Conservation (phyloP, 2,329 filamentous ascomycete genomes). For the Plectosphaerella plurivora region DNA sequence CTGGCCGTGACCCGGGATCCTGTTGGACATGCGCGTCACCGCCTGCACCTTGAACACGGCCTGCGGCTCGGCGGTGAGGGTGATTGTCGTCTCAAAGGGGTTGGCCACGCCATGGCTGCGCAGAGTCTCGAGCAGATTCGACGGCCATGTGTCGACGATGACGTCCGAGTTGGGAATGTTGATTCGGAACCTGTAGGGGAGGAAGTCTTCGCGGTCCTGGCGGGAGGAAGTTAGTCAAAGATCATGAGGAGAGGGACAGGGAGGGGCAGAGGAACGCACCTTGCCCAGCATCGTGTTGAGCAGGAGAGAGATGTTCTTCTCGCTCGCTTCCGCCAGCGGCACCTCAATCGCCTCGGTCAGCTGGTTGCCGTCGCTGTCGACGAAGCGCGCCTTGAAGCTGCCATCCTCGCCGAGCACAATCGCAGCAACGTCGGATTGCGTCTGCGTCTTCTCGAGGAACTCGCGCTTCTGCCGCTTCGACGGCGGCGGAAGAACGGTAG, state of each 20-base stretch:
- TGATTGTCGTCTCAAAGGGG: constrained; percentile 51
- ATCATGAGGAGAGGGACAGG: background rate
- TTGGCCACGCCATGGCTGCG: constrained; percentile 52
- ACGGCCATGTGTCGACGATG: constrained; percentile 52
- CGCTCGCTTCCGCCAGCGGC: constrained; percentile 76
- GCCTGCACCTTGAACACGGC: constrained; percentile 91
- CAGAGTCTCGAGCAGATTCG: constrained; percentile 50
- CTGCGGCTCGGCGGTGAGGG: constrained; percentile 68
- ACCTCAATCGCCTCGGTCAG: constrained; percentile 67
- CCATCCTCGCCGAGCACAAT: constrained; percentile 63
- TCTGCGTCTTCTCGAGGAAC: constrained; percentile 62
- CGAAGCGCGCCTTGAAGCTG: constrained; percentile 80
- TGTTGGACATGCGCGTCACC: constrained; percentile 83
- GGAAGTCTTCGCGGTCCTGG: constrained; percentile 52
- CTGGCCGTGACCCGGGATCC: constrained; percentile 86
- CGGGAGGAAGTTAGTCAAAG: background rate
- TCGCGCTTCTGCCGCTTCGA: constrained; percentile 84
- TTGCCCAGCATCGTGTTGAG: constrained; percentile 79
- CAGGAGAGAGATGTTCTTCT: constrained; percentile 84
- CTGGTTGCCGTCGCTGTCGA: constrained; percentile 74
- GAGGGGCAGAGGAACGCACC: constrained; percentile 36
- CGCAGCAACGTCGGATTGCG: constrained; percentile 70
- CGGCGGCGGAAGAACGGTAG: constrained; percentile 76
- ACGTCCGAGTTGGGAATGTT: constrained; percentile 50
- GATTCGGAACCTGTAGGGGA: constrained; percentile 59